phyloP scores from a whole-genome alignment of 208 protist species.

The Naegleria gruberi region DNA sequence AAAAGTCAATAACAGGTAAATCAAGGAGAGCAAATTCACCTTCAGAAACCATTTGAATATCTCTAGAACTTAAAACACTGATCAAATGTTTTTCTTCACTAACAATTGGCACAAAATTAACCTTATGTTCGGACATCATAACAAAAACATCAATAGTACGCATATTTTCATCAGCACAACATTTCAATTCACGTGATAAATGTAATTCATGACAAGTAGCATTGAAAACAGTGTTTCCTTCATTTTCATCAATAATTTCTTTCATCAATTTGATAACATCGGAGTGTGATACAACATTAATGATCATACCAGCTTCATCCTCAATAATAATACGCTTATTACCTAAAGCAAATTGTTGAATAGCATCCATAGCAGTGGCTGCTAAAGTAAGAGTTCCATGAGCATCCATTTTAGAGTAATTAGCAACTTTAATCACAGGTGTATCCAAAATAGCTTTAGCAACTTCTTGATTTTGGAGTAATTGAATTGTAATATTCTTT shows the following conservation, averaged over 20 bases:
- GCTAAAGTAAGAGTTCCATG: not conserved
- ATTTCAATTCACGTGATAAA: not conserved
- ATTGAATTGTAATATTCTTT: not conserved
- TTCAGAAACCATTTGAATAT: not conserved
- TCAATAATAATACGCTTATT: not conserved
- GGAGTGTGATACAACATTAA: conserved; percentile 10
- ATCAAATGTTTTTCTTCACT: not conserved
- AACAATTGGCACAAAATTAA: conserved; percentile 5
- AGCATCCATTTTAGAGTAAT: conserved; percentile 4
- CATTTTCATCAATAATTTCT: not conserved
- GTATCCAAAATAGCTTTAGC: not conserved
- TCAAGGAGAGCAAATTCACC: not conserved
- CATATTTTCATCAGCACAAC: not conserved
- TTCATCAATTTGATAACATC: conserved; percentile 10
- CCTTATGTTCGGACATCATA: not conserved
- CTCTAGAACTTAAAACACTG: not conserved
- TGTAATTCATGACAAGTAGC: not conserved
- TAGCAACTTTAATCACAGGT: not conserved
- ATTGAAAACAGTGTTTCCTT: not conserved
- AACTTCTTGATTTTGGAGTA: not conserved
- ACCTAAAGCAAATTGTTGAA: not conserved
- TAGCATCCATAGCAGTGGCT: not conserved
- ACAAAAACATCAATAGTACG: conserved; percentile 4
- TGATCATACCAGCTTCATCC: not conserved
- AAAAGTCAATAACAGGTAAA: conserved; percentile 10